A percentile compares a stretch with the other conserved stretches of the same genome.
Evolutionary conservation across 179 eudicot genomes (phyloP).

Genomic region (Nepenthes alata): DNA sequence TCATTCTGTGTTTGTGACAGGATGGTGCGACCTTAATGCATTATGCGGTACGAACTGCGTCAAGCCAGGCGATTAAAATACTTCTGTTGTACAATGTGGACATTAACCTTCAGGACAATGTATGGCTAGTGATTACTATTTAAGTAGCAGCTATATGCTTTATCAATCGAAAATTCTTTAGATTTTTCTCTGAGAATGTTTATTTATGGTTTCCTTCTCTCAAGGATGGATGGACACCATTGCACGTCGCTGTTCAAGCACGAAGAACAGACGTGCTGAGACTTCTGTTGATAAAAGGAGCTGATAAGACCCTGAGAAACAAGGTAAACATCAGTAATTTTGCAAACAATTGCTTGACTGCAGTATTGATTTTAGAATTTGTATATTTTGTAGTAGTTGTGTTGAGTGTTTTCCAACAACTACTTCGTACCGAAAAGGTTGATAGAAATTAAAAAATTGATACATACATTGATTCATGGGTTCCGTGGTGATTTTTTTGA

Average conservation of each 20-base stretch:
- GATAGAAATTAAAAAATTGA: too few species aligned
- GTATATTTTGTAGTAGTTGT: too few species aligned
- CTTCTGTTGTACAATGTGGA: conserved; percentile 73
- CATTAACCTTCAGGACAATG: conserved; percentile 76
- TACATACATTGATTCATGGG: too few species aligned
- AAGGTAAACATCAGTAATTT: conserved; percentile 26
- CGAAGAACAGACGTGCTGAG: conserved; percentile 85
- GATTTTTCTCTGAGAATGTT: background rate
- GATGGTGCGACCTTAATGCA: conserved; percentile 94
- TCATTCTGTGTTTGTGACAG: conserved; percentile 21
- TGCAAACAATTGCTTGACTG: too few species aligned
- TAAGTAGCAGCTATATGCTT: background rate
- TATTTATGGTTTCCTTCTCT: conserved; percentile 5
- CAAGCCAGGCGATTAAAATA: conserved; percentile 65
- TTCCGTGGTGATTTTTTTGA: too few species aligned
- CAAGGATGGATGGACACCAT: conserved; percentile 93
- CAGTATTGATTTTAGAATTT: too few species aligned
- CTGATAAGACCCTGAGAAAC: conserved; percentile 63
- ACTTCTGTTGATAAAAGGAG: conserved; percentile 80
- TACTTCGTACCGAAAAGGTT: too few species aligned
- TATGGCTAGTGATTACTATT: conserved; percentile 18
- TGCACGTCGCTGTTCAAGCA: conserved; percentile 91
- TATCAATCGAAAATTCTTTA: background rate
- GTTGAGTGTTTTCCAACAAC: too few species aligned
- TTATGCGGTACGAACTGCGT: conserved; percentile 75